These are phyloP conservation scores for Penicillium canescens DNA, from an alignment of 495 filamentous ascomycete species.

Conservation along the genomic window DNA sequence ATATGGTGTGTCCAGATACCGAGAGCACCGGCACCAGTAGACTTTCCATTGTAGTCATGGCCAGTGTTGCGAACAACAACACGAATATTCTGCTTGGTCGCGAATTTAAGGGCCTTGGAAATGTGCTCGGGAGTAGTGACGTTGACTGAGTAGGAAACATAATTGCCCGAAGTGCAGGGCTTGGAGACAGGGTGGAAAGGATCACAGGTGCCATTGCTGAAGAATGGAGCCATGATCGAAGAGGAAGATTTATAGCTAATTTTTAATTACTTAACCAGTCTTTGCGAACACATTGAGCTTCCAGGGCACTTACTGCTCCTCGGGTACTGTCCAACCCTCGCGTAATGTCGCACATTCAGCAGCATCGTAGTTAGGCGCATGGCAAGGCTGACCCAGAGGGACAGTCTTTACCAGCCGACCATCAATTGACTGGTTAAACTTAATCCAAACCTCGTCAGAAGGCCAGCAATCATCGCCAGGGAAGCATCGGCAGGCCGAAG, in stretches of 20 bases:
- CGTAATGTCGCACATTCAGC: constrained; percentile 26
- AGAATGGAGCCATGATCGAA: constrained; percentile 44
- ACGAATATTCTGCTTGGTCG: constrained; percentile 55
- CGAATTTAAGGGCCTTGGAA: constrained; percentile 43
- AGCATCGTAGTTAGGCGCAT: constrained; percentile 37
- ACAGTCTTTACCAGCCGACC: constrained; percentile 48
- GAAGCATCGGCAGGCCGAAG: constrained; percentile 27
- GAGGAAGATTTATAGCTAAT: constrained; percentile 36
- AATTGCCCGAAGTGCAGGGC: constrained; percentile 59
- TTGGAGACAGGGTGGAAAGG: constrained; percentile 50
- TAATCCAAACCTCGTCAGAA: constrained; percentile 33
- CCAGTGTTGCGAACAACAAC: constrained; percentile 69
- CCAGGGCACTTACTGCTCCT: constrained; percentile 28
- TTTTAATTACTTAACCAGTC: neutral
- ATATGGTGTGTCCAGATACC: constrained; percentile 59
- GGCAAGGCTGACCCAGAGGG: constrained; percentile 47
- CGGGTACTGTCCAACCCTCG: constrained; percentile 29
- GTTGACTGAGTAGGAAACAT: constrained; percentile 52
- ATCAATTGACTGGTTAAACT: constrained; percentile 42
- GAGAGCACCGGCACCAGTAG: constrained; percentile 56
- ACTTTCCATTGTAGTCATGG: constrained; percentile 55
- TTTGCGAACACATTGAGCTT: neutral
- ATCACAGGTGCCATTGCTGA: constrained; percentile 52
- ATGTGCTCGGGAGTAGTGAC: constrained; percentile 33
- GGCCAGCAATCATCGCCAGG: constrained; percentile 52